These are phyloP conservation scores for Sergeia podlipaevii DNA, from an alignment of 208 protist genomes.

Conservation along the genomic window DNA sequence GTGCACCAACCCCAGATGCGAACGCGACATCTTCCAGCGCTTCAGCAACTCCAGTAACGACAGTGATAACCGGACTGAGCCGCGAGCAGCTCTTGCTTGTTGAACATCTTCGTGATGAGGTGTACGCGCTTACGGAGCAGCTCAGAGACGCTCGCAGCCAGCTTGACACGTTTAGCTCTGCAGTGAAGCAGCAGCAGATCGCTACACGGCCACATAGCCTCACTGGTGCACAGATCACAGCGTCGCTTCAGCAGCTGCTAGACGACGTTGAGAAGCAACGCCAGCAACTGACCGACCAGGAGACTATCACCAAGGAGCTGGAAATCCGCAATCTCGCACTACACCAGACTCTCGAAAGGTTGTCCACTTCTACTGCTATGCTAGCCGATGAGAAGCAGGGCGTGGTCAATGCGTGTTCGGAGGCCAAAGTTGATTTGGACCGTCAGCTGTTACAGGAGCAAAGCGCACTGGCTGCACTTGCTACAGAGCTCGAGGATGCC, in stretches of 20 bases:
- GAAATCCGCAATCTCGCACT: constrained; percentile 53
- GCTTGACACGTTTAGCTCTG: constrained; percentile 39
- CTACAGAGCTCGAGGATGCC: constrained; percentile 47
- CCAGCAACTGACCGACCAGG: constrained; percentile 35
- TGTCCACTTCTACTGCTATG: constrained; percentile 34
- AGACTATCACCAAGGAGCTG: constrained; percentile 27
- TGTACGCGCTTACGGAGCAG: constrained; percentile 61
- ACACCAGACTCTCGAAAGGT: constrained; percentile 39
- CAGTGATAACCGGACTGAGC: constrained; percentile 34
- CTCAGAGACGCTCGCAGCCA: constrained; percentile 48
- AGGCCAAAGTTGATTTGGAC: constrained; percentile 61
- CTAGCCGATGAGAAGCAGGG: constrained; percentile 41
- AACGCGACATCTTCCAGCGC: constrained; percentile 7
- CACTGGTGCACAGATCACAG: constrained; percentile 52
- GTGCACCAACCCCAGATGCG: neutral
- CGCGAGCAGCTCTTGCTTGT: constrained; percentile 62
- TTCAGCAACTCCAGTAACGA: neutral
- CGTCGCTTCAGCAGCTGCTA: constrained; percentile 60
- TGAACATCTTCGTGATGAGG: constrained; percentile 58
- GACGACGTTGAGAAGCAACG: constrained; percentile 33
- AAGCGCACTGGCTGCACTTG: constrained; percentile 31
- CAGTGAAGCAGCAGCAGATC: constrained; percentile 35
- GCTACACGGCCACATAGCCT: constrained; percentile 36
- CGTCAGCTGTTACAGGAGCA: constrained; percentile 42
- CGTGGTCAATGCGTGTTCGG: constrained; percentile 28